Base-by-base conservation (phyloP, 2,329 filamentous ascomycete species). In the Colletotrichum godetiae region DNA sequence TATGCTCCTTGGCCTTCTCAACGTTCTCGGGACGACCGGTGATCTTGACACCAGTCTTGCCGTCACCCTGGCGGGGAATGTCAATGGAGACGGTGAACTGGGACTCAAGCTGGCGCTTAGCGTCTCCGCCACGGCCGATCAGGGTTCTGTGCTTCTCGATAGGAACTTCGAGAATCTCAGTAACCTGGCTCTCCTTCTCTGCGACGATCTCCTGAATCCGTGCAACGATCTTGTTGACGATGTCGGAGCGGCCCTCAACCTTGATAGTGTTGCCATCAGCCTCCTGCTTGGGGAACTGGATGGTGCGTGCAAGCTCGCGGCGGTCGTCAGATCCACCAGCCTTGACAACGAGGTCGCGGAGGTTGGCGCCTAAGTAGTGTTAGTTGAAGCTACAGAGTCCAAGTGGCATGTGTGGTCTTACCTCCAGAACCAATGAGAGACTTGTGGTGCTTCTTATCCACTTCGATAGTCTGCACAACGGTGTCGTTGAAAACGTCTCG, bases 401-500 rank as follows among this genome's bases (percentile, higher is more conserved):
- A 5, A 10, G n/a, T 22, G 1, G 65, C 15, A 49, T 46, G 56
- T 59, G 68, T 1, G 35, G 78, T 86, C 93, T 85, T 89, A 95
- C 95, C 97, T 81, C 94, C 93, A 76, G 92, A 87, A 75, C 97
- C 97, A 82, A 99, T 99, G 76, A 99, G 88, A 67, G 92, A 90
- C 84, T 93, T 92, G 85, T 99, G 97, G 83, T 97, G 92, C 86
- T 97, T 98, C 86, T 95, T 94, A 77, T 98, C 95, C n/a, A 99
- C 92, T 42, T 97, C 93, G 61, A 99, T 87, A 13, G 92, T 95
- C 85, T 93, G 92, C 19, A 92, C 91, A 63, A 98, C 88, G n/a
- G 94, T 98, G 76, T 97, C 92, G 78, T 98, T 95, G 77, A 98
- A 98, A 24, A 95, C 88, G 74, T 92, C 92, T 67, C 93, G 93